phyloP scores from a whole-genome alignment of 805 yeast genomes.

The Sungouiozyma intestinalis region DNA sequence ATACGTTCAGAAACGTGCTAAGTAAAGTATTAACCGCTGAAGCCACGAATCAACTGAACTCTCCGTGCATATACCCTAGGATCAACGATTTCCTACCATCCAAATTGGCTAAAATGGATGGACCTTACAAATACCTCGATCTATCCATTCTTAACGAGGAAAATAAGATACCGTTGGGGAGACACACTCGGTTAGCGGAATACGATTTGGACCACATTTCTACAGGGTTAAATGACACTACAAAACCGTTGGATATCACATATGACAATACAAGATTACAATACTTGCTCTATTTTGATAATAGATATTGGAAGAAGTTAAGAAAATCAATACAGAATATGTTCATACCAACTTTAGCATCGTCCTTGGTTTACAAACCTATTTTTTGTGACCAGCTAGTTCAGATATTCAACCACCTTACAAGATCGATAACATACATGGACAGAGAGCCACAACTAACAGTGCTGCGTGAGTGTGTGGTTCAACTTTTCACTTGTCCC shows the following conservation, averaged over 20 bases:
- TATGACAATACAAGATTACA: slow-evolving; percentile 43
- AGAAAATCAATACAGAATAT: slow-evolving; percentile 40
- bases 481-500: slow-evolving; percentile 87
- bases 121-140: slow-evolving; percentile 18
- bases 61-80: slow-evolving; percentile 18
- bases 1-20: slow-evolving; percentile 32
- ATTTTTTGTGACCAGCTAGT: slow-evolving; percentile 43
- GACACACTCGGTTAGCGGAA: slow-evolving; percentile 20
- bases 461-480: slow-evolving; percentile 58
- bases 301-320: slow-evolving; percentile 43
- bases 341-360: slow-evolving; percentile 45
- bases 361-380: slow-evolving; percentile 38
- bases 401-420: slow-evolving; percentile 41
- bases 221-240: slow-evolving; percentile 11
- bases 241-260: slow-evolving; percentile 7
- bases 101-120: slow-evolving; percentile 9
- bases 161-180: slow-evolving; percentile 27
- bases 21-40: slow-evolving; percentile 35
- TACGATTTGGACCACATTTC: slow-evolving; percentile 24
- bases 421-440: slow-evolving; percentile 39
- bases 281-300: slow-evolving; percentile 45
- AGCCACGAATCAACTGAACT: slow-evolving; percentile 7
- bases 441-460: slow-evolving; percentile 89
- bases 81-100: slow-evolving; percentile 17
- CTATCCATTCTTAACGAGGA: slow-evolving; percentile 28